Percentiles rank a stretch among this genome's conserved stretches.
Conservation (phyloP, 257 asterid genomes). For the Lycium barbarum region DNA sequence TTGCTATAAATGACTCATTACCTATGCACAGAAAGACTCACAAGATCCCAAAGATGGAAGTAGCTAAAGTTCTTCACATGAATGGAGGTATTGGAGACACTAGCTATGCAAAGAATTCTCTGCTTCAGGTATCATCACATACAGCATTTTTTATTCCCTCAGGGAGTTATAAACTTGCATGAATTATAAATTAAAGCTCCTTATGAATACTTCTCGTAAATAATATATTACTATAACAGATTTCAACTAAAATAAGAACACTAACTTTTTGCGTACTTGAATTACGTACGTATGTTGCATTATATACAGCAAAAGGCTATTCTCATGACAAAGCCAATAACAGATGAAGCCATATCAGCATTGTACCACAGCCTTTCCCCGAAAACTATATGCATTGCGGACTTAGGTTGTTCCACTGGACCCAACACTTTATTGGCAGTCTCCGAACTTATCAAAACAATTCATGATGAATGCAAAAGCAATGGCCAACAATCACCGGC, state of each 20-base stretch:
- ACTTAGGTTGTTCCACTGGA: conserved; percentile 24
- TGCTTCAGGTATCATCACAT: not conserved
- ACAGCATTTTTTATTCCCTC: too few species aligned
- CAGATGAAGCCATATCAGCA: conserved; percentile 37
- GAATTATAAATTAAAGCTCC: too few species aligned
- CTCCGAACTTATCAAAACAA: conserved; percentile 28
- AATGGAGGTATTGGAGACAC: not conserved
- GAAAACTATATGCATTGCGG: conserved; percentile 51
- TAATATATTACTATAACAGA: too few species aligned
- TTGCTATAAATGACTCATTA: too few species aligned
- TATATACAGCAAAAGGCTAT: conserved; percentile 38
- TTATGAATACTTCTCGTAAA: too few species aligned
- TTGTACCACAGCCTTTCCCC: conserved; percentile 36
- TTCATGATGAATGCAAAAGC: not conserved
- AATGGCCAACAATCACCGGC: conserved; percentile 28
- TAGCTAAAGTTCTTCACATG: not conserved
- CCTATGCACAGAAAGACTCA: too few species aligned
- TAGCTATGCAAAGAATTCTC: not conserved
- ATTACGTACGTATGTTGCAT: too few species aligned
- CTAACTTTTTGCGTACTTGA: too few species aligned
- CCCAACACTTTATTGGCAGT: conserved; percentile 47
- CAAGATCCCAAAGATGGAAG: not conserved
- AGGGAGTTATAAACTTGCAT: too few species aligned
- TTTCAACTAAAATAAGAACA: too few species aligned
- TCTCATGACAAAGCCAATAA: conserved; percentile 35